Evolutionary conservation across 768 basidiomycete genomes (phyloP).

Genomic region (Lentinula edodes): DNA sequence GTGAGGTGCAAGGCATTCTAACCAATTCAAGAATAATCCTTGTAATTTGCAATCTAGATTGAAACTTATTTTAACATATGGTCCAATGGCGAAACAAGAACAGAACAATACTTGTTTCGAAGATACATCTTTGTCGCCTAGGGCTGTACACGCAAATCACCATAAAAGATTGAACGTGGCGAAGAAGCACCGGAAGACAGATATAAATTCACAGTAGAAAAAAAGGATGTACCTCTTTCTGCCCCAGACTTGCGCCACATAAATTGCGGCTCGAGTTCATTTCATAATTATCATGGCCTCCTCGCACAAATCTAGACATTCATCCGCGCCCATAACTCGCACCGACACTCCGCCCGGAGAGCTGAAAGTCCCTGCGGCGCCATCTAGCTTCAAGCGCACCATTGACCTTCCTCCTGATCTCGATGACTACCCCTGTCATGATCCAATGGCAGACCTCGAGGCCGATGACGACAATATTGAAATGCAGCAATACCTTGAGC

Average conservation of each 20-base stretch:
- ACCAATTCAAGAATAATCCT: neutral
- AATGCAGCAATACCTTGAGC: neutral
- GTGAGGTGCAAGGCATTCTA: neutral
- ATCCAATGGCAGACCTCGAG: neutral
- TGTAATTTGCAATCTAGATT: neutral
- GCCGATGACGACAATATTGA: neutral
- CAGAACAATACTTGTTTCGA: neutral
- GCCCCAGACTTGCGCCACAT: neutral
- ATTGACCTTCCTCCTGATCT: neutral
- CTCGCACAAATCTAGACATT: neutral
- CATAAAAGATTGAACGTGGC: neutral
- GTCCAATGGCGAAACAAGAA: neutral
- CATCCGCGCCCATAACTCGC: neutral
- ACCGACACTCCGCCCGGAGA: neutral
- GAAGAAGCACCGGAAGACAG: neutral
- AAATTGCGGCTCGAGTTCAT: neutral
- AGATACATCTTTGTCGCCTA: neutral
- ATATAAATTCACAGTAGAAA: neutral
- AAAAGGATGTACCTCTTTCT: neutral
- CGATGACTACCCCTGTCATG: neutral
- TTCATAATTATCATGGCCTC: neutral
- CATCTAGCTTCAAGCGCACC: conserved; percentile 1
- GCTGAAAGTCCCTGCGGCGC: neutral
- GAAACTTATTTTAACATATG: neutral
- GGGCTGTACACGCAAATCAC: neutral